Base-by-base conservation (phyloP, 768 basidiomycete species). In the Mycena chlorophos region DNA sequence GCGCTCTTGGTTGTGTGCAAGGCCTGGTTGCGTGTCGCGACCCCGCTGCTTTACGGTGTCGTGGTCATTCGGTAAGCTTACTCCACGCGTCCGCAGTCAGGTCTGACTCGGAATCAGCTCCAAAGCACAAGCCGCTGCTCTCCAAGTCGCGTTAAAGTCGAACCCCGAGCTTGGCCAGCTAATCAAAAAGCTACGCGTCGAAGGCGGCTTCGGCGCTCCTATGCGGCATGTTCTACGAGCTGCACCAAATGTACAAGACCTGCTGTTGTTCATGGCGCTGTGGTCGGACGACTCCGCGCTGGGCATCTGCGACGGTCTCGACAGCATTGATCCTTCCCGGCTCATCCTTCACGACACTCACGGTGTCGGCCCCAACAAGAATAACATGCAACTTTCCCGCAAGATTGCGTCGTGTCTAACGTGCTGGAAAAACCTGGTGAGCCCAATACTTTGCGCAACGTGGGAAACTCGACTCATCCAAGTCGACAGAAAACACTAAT, bases 101-200 rank as follows among this genome's bases (percentile, higher is more conserved):
- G 31, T 34, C 17, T 34, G 31, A 8, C 8, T 34, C 31, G 8
- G 8, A 8, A 8, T 34, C 31, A 8, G 8, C n/a, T 65, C 59
- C 0, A 64, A 52, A 39, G 63, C 63, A 6, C 68, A 68, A 47
- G 62, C 62, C 0, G 29, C 54, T 4, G 61, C 66, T 5, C 42
- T 69, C n/a, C 56, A 58, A 14, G 45, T 43, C 0, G 55, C 62
- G 0, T 51, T 69, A 1, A 51, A 58, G 20, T 34, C 22, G 3
- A 65, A 65, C 38, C 20, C 30, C 12, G 39, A 51, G 4, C 58
- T 68, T 2, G 68, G 64, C 19, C 10, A 22, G 4, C 64, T 65
- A 40, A 65, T 68, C 39, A 59, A 62, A 47, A 68, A 67, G 39
- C 53, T 69, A 10, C 61, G 66, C n/a, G 53, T 68, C 28, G 65